Base-by-base conservation (phyloP, 768 basidiomycete species). In the Pisolithus albus region DNA sequence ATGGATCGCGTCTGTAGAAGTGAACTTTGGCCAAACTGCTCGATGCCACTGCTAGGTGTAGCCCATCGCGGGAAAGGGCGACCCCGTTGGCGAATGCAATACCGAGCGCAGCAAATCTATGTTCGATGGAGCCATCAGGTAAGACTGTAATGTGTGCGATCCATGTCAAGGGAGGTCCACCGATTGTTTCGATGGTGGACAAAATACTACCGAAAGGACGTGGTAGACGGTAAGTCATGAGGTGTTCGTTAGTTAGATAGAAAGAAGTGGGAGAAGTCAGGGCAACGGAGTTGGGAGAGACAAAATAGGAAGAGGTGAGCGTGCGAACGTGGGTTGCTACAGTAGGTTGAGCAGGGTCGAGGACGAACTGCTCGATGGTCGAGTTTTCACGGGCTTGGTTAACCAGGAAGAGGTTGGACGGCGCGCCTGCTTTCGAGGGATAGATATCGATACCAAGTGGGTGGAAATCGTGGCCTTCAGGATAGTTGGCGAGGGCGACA, bases 241-340 rank as follows among this genome's bases (percentile, higher is more conserved):
- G 65, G 59, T 89, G 87, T 62, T 89, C 87, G 60, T 89, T 84
- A 39, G 78, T 78, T 46, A 88, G 75, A 59, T 83, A 88, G 64
- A 89, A 88, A 1, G 83, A 78, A 51, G 77, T 75, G 1, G 82
- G 78, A 40, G 82, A 78, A 8, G 84, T 82, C 30, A 85, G 64
- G 16, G 84, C 80, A 52, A 89, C 62, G 3, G 82, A 71, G 61
- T 89, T 89, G 24, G 86, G 82, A 9, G 85, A 74, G 28, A 83
- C 65, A 57, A 87, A 81, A 49, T 75, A 75, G 4, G 74, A 74
- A 15, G 79, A 78, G 18, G 74, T 68, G 41, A 88, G 72, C 8
- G 85, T 87, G 56, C 79, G 80, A 30, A 85, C 62, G 67, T 86
- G 72, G 7, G 56, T 73, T 16, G 82, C 83, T 18, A 67, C 62